These are phyloP conservation scores for Cordyceps cicadae DNA, from an alignment of 2,329 filamentous ascomycete species.

Conservation along the genomic window DNA sequence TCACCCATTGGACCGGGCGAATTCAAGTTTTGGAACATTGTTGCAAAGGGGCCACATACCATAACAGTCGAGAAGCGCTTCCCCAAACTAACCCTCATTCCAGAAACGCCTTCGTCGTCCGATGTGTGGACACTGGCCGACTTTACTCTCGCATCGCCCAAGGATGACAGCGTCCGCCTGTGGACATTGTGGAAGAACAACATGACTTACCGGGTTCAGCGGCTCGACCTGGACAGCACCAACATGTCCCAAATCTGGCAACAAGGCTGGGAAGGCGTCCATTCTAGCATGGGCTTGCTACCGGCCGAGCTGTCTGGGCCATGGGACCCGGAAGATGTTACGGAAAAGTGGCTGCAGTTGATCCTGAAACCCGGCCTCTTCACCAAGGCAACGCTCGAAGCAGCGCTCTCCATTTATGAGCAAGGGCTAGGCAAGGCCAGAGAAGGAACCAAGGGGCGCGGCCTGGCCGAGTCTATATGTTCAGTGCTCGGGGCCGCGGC, in stretches of 20 bases:
- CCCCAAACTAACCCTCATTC: constrained; percentile 50
- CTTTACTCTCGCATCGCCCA: constrained; percentile 54
- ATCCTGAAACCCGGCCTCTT: constrained; percentile 80
- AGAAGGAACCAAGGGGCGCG: constrained; percentile 38
- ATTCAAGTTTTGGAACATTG: constrained; percentile 88
- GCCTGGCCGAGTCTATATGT: constrained; percentile 69
- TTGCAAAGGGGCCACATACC: constrained; percentile 54
- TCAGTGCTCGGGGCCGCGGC: constrained; percentile 63
- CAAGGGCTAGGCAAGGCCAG: constrained; percentile 40
- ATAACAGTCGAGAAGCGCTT: constrained; percentile 66
- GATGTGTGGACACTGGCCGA: constrained; percentile 75
- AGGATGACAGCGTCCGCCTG: constrained; percentile 48
- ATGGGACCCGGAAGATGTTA: constrained; percentile 59
- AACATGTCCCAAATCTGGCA: constrained; percentile 55
- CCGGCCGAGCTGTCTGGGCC: constrained; percentile 50
- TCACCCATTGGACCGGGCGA: constrained; percentile 80
- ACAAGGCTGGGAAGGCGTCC: constrained; percentile 62
- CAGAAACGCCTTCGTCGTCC: constrained; percentile 60
- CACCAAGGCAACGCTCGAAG: constrained; percentile 69
- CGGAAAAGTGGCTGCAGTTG: constrained; percentile 78
- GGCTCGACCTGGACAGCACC: constrained; percentile 62
- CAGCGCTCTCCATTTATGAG: constrained; percentile 74
- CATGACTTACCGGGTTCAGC: constrained; percentile 65
- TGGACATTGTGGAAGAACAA: constrained; percentile 86
- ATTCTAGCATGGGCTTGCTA: constrained; percentile 48